Conservation (phyloP, 169 alveolate species). For the Plasmodium knowlesi region DNA sequence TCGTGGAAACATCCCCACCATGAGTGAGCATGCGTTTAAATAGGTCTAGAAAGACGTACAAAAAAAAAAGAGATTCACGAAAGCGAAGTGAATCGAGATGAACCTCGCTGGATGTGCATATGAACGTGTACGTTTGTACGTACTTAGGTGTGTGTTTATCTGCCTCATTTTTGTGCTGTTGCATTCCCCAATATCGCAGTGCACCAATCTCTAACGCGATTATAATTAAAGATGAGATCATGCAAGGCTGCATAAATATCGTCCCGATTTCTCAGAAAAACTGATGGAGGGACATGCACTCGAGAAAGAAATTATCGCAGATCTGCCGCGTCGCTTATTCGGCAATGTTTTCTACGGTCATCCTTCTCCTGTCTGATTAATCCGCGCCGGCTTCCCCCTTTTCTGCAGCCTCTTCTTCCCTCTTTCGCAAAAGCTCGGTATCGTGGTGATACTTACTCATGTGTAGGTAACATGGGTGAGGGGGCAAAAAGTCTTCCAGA, state of each 20-base stretch:
- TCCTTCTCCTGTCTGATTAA: background rate
- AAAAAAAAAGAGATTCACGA: background rate
- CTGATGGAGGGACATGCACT: background rate
- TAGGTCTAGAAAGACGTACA: background rate
- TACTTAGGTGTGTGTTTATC: background rate
- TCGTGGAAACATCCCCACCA: background rate
- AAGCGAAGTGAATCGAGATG: background rate
- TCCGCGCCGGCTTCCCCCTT: constrained; percentile 13
- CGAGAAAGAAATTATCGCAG: background rate
- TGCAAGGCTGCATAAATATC: background rate
- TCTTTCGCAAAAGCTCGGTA: constrained; percentile 79
- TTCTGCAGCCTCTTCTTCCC: constrained; percentile 74
- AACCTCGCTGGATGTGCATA: background rate
- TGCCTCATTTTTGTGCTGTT: background rate
- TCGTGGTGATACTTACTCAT: constrained; percentile 87
- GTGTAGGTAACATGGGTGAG: constrained; percentile 86
- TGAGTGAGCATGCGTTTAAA: background rate
- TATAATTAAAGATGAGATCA: background rate
- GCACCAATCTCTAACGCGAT: background rate
- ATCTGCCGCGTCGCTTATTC: background rate
- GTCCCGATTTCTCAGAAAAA: background rate
- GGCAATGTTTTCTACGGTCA: background rate
- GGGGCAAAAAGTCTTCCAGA: constrained; percentile 86
- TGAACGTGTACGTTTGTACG: background rate
- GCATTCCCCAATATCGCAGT: background rate